Evolutionary conservation across 2,329 filamentous ascomycete genomes (phyloP), one percentile per base, ranked within the genome.

Genomic region (Alternaria ventricosa): DNA sequence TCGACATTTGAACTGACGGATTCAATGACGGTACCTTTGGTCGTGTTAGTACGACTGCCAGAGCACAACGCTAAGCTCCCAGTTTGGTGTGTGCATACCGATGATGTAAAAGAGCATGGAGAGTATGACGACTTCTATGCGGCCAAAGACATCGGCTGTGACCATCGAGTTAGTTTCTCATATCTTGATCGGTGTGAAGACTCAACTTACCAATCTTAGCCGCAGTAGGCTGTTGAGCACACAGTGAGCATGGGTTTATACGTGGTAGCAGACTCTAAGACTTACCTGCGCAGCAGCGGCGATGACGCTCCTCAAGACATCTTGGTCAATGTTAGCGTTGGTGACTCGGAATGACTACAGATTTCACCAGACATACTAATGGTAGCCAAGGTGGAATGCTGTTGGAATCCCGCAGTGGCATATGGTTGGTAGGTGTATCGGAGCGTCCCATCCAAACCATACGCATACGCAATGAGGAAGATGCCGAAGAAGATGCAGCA

Each of bases 391-490:
- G 87, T 81, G 30, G 86, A 88, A 71, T 90, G 87, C 6, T 82
- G 64, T 5, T 76, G 74, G 67, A 86, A 88, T 30, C 77, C 81
- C 0, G 83, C 81, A 0, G 87, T 88, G 0, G 88, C 88, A 67
- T 83, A 82, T 0, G 87, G 83, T 80, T 87, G 66, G 6, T 68
- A 71, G 0, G 61, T 49, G 28, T 83, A 85, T 13, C 88, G 84
- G 46, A 89, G 81, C 1, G 82, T 86, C 23, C 86, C 65, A 22
- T 71, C 68, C 22, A 90, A 81, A 2, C 87, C 86, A 73, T 90
- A 91, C 33, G 84, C 87, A 74, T 90, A 91, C 11, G 88, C 86
- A 57, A 90, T 80, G 30, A 91, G 75, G 74, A 91, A 90, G 66
- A 90, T 82, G 23, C 87, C 83, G 10, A 86, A 71, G 77, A 90